Percentiles rank a stretch among this genome's conserved stretches.
Conservation (phyloP, 345 rosid species). For the Noccaea caerulescens region DNA sequence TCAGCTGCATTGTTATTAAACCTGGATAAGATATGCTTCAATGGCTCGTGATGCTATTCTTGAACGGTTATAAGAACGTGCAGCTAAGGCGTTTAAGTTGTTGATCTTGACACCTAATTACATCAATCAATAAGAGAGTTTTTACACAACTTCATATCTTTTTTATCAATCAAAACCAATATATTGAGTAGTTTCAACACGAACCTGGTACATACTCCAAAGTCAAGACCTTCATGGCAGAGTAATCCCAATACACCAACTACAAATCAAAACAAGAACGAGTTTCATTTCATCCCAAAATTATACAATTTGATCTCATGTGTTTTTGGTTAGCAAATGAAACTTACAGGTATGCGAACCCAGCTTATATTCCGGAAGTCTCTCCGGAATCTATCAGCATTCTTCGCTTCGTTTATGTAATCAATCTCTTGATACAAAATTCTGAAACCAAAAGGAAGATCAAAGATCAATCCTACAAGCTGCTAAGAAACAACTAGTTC, state of each 20-base stretch:
- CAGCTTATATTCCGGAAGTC: constrained; percentile 91
- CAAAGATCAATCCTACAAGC: constrained; percentile 13
- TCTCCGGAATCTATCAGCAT: constrained; percentile 85
- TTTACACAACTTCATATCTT: not conserved
- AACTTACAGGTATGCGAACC: constrained; percentile 94
- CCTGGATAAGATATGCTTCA: constrained; percentile 97
- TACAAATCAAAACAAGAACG: constrained; percentile 42
- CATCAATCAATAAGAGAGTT: constrained; percentile 19
- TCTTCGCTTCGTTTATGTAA: constrained; percentile 93
- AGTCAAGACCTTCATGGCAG: constrained; percentile 88
- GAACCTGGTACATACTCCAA: constrained; percentile 97
- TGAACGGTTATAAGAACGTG: constrained; percentile 67
- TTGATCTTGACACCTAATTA: constrained; percentile 82
- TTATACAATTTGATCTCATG: not conserved
- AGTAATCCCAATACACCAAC: constrained; percentile 95
- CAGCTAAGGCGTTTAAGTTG: constrained; percentile 58
- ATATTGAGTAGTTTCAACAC: constrained; percentile 34
- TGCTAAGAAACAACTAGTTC: constrained; percentile 1
- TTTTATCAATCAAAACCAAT: constrained; percentile 20
- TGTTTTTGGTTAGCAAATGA: constrained; percentile 25
- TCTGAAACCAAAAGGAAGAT: constrained; percentile 53
- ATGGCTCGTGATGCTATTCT: constrained; percentile 83
- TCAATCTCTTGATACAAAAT: constrained; percentile 93
- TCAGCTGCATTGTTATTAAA: constrained; percentile 38
- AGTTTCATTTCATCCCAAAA: not conserved